Evolutionary conservation across 345 rosid species (phyloP).

Genomic region (Bruguiera parviflora): DNA sequence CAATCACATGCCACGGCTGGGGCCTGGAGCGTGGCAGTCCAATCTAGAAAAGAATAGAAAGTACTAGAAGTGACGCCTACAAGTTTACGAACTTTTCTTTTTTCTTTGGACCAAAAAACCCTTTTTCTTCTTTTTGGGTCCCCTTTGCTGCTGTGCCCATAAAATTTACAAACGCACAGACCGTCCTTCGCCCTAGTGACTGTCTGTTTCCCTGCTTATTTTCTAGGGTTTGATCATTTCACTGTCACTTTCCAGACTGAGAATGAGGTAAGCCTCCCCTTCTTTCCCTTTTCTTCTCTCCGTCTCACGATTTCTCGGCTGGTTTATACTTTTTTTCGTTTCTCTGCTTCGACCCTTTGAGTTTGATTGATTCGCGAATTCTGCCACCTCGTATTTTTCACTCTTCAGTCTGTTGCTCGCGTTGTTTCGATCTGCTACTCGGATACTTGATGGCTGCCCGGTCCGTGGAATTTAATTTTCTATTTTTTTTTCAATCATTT

Average conservation of each 20-base stretch:
- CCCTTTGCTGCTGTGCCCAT: not conserved
- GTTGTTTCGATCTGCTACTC: not conserved
- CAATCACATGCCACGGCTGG: too few relatives aligned
- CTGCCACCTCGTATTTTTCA: not conserved
- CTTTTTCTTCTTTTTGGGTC: not conserved
- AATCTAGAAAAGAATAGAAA: too few relatives aligned
- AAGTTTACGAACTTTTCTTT: too few relatives aligned
- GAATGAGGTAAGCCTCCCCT: constrained; percentile 32
- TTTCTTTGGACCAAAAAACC: not conserved
- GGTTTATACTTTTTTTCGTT: not conserved
- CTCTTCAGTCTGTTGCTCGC: constrained; percentile 4
- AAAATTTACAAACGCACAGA: too few relatives aligned
- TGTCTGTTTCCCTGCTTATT: not conserved
- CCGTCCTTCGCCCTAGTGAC: too few relatives aligned
- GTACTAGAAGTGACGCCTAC: not conserved
- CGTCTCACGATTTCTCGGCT: not conserved
- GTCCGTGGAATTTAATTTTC: too few relatives aligned
- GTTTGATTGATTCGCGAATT: constrained; percentile 8
- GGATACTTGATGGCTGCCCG: too few relatives aligned
- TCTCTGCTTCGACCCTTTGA: not conserved
- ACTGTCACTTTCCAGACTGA: constrained; percentile 15
- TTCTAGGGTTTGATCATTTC: constrained; percentile 35
- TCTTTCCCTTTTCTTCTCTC: not conserved
- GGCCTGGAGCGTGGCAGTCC: too few relatives aligned
- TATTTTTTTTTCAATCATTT: too few relatives aligned